These are phyloP conservation scores for Articulospora tetracladia DNA, from an alignment of 495 filamentous ascomycete species.

Conservation along the genomic window DNA sequence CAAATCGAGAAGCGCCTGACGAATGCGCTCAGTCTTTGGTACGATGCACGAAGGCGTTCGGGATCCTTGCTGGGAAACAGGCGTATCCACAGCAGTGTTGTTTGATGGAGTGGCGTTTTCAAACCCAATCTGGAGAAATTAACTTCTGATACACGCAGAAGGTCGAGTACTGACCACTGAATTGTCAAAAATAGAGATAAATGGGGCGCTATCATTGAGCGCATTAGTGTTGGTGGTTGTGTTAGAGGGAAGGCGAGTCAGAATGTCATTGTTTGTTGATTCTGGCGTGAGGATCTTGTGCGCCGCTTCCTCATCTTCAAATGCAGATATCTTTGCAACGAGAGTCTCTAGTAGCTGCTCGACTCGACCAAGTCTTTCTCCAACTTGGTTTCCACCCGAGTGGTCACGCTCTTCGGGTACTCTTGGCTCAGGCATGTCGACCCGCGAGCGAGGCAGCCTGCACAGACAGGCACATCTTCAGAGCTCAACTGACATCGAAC, in stretches of 20 bases:
- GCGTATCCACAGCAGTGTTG: conserved; percentile 5
- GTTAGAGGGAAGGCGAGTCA: conserved; percentile 23
- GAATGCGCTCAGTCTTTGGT: conserved; percentile 29
- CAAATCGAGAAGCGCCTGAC: conserved; percentile 26
- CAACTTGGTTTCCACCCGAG: conserved; percentile 31
- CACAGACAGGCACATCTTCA: conserved; percentile 34
- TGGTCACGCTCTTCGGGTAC: conserved; percentile 35
- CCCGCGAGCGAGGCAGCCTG: conserved; percentile 43
- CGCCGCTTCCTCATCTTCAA: conserved; percentile 27
- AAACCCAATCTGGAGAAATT: conserved; percentile 21
- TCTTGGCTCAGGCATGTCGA: conserved; percentile 48
- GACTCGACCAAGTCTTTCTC: conserved; percentile 41
- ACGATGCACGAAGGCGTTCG: conserved; percentile 19
- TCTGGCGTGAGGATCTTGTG: conserved; percentile 27
- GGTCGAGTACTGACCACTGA: conserved; percentile 9
- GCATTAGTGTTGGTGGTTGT: conserved; percentile 13
- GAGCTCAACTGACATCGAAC: conserved; percentile 40
- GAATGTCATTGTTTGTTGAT: conserved; percentile 28
- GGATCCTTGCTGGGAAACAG: conserved; percentile 14
- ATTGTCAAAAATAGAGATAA: conserved; percentile 25
- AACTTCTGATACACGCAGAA: conserved; percentile 8
- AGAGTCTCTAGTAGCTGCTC: conserved; percentile 43
- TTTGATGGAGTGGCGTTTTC: conserved; percentile 19
- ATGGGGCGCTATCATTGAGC: conserved; percentile 15
- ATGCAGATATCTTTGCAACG: conserved; percentile 35